These are phyloP conservation scores for Cordyceps javanica DNA, from an alignment of 2,329 filamentous ascomycete genomes.

Conservation along the genomic window DNA sequence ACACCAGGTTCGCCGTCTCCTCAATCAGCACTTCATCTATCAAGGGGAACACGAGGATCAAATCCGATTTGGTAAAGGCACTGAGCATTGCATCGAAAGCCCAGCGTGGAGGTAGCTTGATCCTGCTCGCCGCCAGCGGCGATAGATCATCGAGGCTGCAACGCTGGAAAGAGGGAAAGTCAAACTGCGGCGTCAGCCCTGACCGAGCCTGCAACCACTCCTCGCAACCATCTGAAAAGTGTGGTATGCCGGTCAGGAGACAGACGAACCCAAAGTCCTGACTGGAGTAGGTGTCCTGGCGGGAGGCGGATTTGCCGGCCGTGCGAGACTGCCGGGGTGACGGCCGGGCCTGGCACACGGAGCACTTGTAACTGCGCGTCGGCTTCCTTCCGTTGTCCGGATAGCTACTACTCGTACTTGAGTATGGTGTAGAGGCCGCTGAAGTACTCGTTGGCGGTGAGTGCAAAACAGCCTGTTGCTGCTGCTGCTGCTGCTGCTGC, in stretches of 20 bases:
- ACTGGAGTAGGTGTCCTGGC: slow-evolving; percentile 33
- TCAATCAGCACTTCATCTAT: slow-evolving; percentile 41
- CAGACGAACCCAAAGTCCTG: slow-evolving; percentile 40
- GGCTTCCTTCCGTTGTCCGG: not conserved
- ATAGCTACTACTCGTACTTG: not conserved
- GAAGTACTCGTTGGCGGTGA: not conserved
- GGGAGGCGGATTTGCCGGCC: slow-evolving; percentile 30
- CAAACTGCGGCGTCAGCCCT: slow-evolving; percentile 25
- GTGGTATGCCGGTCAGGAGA: slow-evolving; percentile 41
- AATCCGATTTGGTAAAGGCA: slow-evolving; percentile 24
- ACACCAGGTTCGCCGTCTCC: slow-evolving; percentile 39
- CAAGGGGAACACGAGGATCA: slow-evolving; percentile 42
- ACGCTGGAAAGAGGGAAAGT: slow-evolving; percentile 8
- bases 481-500: no score
- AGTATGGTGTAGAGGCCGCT: not conserved
- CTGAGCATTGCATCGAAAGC: slow-evolving; percentile 22
- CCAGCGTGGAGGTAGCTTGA: slow-evolving; percentile 29
- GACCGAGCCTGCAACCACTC: slow-evolving; percentile 42
- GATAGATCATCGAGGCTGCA: not conserved
- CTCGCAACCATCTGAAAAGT: slow-evolving; percentile 40
- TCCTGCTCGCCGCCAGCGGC: slow-evolving; percentile 14
- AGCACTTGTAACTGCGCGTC: not conserved
- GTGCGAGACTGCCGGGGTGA: not conserved
- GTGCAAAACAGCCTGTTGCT: not conserved
- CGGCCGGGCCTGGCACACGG: slow-evolving; percentile 10